Conservation (phyloP, 495 filamentous ascomycete species). For the Filosporella fistucella region DNA sequence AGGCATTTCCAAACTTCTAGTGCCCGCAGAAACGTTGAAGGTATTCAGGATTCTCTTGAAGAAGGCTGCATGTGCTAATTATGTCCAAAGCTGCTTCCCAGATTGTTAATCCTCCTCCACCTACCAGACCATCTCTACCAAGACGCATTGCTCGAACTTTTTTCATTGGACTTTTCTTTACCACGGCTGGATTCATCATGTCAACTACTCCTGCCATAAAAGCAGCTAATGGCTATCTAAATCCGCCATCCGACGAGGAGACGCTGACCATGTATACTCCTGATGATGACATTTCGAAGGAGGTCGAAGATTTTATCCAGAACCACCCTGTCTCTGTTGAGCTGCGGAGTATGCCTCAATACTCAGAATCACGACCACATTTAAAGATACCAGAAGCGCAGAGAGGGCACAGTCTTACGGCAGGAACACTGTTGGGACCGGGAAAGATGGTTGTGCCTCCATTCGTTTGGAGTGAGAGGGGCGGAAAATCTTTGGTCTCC, state of each 20-base stretch:
- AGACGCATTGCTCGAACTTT: conserved; percentile 28
- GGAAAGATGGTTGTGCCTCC: conserved; percentile 81
- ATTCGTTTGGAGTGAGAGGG: conserved; percentile 64
- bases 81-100: background rate
- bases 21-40: background rate
- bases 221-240: conserved; percentile 39
- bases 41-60: background rate
- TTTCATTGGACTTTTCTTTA: conserved; percentile 38
- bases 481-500: conserved; percentile 66
- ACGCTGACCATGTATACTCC: conserved; percentile 64
- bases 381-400: conserved; percentile 69
- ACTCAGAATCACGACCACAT: conserved; percentile 78
- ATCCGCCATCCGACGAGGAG: conserved; percentile 64
- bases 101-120: background rate
- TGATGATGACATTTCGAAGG: conserved; percentile 49
- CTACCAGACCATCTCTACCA: conserved; percentile 19
- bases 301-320: conserved; percentile 68
- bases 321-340: conserved; percentile 64
- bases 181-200: conserved; percentile 49
- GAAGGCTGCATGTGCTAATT: background rate
- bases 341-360: conserved; percentile 63
- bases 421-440: conserved; percentile 70
- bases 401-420: conserved; percentile 73
- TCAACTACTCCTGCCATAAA: conserved; percentile 41
- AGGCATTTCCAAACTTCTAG: background rate